Evolutionary conservation across 176 grass and related monocot species (phyloP).

Genomic region (Oryza australiensis): DNA sequence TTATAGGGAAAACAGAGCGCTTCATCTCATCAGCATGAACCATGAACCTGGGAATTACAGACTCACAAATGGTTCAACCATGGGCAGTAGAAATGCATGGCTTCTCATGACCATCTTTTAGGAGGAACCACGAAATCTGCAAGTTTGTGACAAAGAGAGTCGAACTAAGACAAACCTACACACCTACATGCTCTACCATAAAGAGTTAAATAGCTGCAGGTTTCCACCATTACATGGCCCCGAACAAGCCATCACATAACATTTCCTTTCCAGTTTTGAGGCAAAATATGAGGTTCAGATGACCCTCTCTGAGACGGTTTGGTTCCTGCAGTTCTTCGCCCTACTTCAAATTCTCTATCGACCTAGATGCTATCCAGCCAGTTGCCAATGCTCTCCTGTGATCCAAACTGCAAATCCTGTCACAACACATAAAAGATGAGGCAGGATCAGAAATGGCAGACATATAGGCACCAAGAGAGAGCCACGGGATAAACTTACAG

Average conservation of each 20-base stretch:
- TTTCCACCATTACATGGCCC: not conserved
- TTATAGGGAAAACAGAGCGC: too few species aligned
- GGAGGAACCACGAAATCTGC: not conserved
- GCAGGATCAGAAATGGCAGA: conserved; percentile 12
- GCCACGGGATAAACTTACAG: conserved; percentile 49
- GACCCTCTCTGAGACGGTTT: not conserved
- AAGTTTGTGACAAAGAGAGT: not conserved
- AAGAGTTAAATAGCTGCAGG: not conserved
- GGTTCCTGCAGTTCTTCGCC: conserved; percentile 15
- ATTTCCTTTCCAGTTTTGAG: not conserved
- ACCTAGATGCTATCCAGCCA: conserved; percentile 66
- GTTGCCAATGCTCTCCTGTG: conserved; percentile 77
- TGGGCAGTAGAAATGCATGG: too few species aligned
- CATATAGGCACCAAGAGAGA: not conserved
- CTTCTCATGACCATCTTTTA: not conserved
- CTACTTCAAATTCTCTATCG: not conserved
- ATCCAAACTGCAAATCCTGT: conserved; percentile 79
- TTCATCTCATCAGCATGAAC: too few species aligned
- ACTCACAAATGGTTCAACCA: too few species aligned
- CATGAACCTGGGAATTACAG: too few species aligned
- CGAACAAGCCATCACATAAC: not conserved
- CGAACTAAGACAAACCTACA: not conserved
- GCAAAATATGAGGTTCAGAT: not conserved
- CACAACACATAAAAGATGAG: not conserved
- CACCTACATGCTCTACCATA: not conserved